A percentile compares a stretch with the other conserved stretches of the same genome.
phyloP scores from a whole-genome alignment of 2,329 filamentous ascomycete species.

The Colletotrichum kahawae region DNA sequence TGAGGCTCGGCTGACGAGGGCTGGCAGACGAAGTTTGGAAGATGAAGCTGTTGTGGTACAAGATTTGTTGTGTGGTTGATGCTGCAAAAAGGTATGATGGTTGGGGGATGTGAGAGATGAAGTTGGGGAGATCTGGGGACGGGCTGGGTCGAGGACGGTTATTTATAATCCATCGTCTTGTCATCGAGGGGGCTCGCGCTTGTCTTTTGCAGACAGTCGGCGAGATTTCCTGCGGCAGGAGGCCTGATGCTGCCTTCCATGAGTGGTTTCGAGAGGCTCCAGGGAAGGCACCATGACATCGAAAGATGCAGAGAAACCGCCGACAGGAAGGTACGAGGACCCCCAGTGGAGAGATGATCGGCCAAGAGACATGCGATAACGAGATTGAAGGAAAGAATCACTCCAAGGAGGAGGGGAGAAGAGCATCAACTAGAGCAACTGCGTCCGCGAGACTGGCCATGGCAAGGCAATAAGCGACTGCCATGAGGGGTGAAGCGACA shows the following conservation, averaged over 20 bases:
- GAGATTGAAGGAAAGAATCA: background rate
- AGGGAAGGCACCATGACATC: background rate
- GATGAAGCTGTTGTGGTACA: background rate
- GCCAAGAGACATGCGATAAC: background rate
- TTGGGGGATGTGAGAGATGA: background rate
- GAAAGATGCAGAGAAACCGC: background rate
- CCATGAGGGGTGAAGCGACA: background rate
- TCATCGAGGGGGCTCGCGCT: background rate
- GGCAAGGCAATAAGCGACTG: background rate
- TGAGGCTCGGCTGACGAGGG: background rate
- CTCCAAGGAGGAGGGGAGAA: background rate
- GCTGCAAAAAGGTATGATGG: background rate
- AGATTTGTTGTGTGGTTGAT: background rate
- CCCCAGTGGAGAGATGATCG: background rate
- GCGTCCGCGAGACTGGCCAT: background rate
- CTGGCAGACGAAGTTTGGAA: background rate
- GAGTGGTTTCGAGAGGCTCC: background rate
- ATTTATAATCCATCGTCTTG: background rate
- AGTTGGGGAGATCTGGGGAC: background rate
- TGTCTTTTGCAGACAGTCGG: background rate
- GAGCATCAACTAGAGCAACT: background rate
- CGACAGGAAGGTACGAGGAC: background rate
- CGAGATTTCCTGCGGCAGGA: background rate
- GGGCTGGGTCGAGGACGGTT: background rate
- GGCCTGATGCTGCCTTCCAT: background rate